These are phyloP conservation scores for Claviceps citrina DNA, from an alignment of 2,329 filamentous ascomycete species.

Conservation along the genomic window DNA sequence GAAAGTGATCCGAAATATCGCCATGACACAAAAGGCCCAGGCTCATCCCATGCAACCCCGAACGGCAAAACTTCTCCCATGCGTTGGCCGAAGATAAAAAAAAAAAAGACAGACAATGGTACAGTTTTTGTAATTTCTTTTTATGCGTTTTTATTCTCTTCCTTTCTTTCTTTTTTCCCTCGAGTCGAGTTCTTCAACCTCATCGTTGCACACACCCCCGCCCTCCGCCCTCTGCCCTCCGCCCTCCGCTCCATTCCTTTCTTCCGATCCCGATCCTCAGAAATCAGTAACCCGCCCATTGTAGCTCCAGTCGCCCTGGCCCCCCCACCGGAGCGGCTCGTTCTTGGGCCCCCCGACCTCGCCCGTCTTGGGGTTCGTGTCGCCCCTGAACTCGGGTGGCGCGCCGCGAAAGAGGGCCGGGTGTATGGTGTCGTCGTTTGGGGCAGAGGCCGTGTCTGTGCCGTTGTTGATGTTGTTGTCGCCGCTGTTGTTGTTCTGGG, in stretches of 20 bases:
- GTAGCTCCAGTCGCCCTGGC: conserved; percentile 68
- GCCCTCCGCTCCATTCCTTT: too few species aligned
- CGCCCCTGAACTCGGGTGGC: conserved; percentile 82
- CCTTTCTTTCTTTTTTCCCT: neutral
- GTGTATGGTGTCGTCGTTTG: conserved; percentile 22
- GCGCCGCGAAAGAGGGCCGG: conserved; percentile 57
- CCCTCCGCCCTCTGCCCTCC: too few species aligned
- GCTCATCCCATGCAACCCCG: too few species aligned
- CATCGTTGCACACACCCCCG: too few species aligned
- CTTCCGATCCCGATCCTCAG: conserved; percentile 12
- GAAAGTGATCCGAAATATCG: too few species aligned
- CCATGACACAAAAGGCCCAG: too few species aligned
- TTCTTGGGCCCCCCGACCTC: conserved; percentile 97
- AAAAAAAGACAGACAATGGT: too few species aligned
- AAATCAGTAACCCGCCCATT: conserved; percentile 95
- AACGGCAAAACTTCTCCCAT: too few species aligned
- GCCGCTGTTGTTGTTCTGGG: conserved; percentile 13
- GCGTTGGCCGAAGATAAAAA: too few species aligned
- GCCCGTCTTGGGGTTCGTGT: conserved; percentile 81
- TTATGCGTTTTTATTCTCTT: neutral
- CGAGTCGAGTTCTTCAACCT: too few species aligned
- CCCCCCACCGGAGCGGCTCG: conserved; percentile 80
- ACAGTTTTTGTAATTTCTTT: too few species aligned
- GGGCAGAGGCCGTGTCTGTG: conserved; percentile 7
- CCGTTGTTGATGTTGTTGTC: neutral